phyloP scores from a whole-genome alignment of 163 green algal genomes.

The Scenedesmus sp. region DNA sequence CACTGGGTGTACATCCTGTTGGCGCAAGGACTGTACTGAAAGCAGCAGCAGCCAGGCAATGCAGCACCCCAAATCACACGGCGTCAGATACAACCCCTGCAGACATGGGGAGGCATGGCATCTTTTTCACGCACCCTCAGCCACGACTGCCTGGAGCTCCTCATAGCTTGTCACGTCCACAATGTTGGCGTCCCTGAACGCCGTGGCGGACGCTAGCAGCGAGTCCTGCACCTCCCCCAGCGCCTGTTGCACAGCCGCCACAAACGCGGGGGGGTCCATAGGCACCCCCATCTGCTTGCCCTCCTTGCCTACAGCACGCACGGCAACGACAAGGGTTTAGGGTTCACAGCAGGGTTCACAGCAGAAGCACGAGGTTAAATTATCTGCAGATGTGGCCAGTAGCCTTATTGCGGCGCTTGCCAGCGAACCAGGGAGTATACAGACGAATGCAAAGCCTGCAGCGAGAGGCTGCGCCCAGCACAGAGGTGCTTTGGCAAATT shows the following conservation, averaged over 20 bases:
- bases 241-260: constrained; percentile 70
- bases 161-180: constrained; percentile 95
- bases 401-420: too few relatives aligned
- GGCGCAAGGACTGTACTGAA: too few relatives aligned
- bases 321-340: not conserved
- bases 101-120: too few relatives aligned
- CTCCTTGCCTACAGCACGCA: constrained; percentile 84
- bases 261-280: constrained; percentile 76
- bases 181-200: constrained; percentile 95
- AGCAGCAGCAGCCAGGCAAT: not conserved
- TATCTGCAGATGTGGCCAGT: too few relatives aligned
- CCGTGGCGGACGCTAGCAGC: constrained; percentile 77
- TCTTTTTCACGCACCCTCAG: constrained; percentile 64
- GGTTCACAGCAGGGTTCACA: too few relatives aligned
- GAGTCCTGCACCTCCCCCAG: constrained; percentile 76
- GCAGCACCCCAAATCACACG: not conserved
- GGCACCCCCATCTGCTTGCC: constrained; percentile 93
- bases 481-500: too few relatives aligned
- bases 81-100: not conserved
- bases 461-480: too few relatives aligned
- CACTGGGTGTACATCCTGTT: constrained; percentile 95
- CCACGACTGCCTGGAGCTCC: constrained; percentile 90
- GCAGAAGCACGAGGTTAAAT: not conserved
- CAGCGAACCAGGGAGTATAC: too few relatives aligned
- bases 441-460: too few relatives aligned